Conservation (phyloP, 108 stramenopile species). For the Cyclotella cryptica region DNA sequence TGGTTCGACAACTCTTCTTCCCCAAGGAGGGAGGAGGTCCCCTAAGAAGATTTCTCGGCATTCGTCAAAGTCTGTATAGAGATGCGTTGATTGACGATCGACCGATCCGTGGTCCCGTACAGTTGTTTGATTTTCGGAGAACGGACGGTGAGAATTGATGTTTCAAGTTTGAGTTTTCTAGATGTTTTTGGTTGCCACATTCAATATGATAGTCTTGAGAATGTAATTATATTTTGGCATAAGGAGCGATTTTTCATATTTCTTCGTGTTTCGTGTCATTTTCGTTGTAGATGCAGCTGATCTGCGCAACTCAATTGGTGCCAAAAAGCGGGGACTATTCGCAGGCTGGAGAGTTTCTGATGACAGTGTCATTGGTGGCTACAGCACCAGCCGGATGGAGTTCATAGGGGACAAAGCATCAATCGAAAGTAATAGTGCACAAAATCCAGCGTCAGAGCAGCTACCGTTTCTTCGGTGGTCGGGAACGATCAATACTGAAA, state of each 20-base stretch:
- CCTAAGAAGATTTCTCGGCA: conserved; percentile 46
- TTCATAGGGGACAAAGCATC: conserved; percentile 24
- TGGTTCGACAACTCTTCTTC: conserved; percentile 36
- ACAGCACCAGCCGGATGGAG: conserved; percentile 35
- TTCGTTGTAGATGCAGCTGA: conserved; percentile 63
- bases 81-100: conserved; percentile 40
- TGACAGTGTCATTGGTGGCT: conserved; percentile 87
- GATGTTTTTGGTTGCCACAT: not conserved
- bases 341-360: conserved; percentile 82
- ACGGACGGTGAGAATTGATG: conserved; percentile 29
- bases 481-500: conserved; percentile 69
- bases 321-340: conserved; percentile 23
- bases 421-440: not conserved
- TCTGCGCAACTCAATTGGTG: conserved; percentile 43
- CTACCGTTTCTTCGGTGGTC: conserved; percentile 81
- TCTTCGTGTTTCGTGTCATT: not conserved
- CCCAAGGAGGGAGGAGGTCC: conserved; percentile 50
- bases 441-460: conserved; percentile 19
- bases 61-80: conserved; percentile 28
- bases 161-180: not conserved
- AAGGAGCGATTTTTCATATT: not conserved
- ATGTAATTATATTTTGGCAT: too few relatives aligned
- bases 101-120: conserved; percentile 60
- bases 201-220: too few relatives aligned
- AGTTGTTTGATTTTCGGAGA: conserved; percentile 78